Percentiles rank a stretch among this genome's conserved stretches.
These are phyloP conservation scores for Dicorynia guianensis DNA, from an alignment of 306 rosid genomes.

Conservation along the genomic window DNA sequence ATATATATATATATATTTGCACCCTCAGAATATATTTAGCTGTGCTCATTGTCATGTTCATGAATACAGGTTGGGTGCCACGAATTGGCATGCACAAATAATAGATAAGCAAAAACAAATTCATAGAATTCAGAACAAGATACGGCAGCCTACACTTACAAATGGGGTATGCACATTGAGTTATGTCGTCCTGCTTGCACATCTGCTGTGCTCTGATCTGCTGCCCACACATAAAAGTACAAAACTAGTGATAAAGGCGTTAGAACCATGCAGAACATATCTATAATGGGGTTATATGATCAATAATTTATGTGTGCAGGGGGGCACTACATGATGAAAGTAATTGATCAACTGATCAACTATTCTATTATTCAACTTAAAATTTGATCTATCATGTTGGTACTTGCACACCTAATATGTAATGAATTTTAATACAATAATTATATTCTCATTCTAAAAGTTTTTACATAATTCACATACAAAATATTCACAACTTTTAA, in stretches of 20 bases:
- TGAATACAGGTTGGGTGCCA: slow-evolving; percentile 8
- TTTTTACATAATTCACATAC: too few species aligned
- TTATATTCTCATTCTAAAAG: too few species aligned
- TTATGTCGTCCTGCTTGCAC: slow-evolving; percentile 21
- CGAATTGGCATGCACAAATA: slow-evolving; percentile 2
- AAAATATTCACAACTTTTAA: too few species aligned
- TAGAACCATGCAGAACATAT: neutral
- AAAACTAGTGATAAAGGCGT: neutral
- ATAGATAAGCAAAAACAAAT: slow-evolving; percentile 5
- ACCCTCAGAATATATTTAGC: neutral
- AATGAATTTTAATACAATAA: too few species aligned
- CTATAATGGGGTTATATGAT: neutral
- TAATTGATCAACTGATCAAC: too few species aligned
- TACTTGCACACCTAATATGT: too few species aligned
- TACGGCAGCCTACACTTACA: neutral
- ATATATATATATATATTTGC: too few species aligned
- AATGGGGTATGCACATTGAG: neutral
- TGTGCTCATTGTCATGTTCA: neutral
- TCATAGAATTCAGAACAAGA: slow-evolving; percentile 22
- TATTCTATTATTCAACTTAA: neutral
- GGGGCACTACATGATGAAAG: neutral
- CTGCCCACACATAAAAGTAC: neutral
- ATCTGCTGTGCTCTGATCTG: slow-evolving; percentile 11
- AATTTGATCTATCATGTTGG: too few species aligned
- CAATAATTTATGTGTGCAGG: neutral